phyloP scores from a whole-genome alignment of 179 eudicot genomes.

The Beta corolliflora region DNA sequence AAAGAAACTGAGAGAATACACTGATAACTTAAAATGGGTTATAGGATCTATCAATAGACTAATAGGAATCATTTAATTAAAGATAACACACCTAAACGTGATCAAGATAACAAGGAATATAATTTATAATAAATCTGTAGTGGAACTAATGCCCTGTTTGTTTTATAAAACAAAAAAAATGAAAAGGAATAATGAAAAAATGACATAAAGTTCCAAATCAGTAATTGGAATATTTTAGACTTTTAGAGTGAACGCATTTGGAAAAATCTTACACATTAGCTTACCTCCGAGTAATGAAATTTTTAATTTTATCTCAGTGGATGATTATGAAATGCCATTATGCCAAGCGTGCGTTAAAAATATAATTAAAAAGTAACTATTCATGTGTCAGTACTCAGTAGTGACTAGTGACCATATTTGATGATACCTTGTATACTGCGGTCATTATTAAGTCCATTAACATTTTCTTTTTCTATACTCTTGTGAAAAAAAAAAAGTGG shows the following conservation, averaged over 20 bases:
- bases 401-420: conserved; percentile 21
- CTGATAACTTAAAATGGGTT: no score
- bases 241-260: no score
- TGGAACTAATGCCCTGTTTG: background rate
- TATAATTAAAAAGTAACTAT: conserved; percentile 12
- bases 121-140: no score
- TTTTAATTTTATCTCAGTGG: conserved; percentile 9
- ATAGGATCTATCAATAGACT: no score
- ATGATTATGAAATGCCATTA: conserved; percentile 19
- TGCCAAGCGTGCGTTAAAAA: conserved; percentile 10
- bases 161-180: background rate
- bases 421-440: background rate
- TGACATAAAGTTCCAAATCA: no score
- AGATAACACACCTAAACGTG: no score
- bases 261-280: no score
- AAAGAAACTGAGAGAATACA: no score
- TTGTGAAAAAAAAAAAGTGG: background rate
- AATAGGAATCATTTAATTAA: no score
- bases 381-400: conserved; percentile 4
- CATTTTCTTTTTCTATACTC: background rate
- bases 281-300: background rate
- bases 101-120: no score
- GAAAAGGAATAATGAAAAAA: background rate
- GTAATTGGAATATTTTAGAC: no score
- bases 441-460: conserved; percentile 7